Percentiles rank a stretch among this genome's conserved stretches.
Evolutionary conservation across 257 asterid species (phyloP).

Genomic region (Capsicum chinense): DNA sequence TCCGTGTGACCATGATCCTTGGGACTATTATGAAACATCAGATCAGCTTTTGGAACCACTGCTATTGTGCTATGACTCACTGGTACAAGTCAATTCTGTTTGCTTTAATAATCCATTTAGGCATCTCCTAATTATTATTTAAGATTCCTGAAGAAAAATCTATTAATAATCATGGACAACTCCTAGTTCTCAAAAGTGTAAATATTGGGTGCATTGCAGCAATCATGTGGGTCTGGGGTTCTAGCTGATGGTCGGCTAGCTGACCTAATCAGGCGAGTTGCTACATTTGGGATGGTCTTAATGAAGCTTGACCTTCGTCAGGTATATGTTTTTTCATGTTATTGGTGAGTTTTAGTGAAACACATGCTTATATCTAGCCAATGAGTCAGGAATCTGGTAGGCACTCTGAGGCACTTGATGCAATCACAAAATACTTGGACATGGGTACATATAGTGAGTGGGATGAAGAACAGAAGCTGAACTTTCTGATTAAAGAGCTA

Average conservation of each 20-base stretch:
- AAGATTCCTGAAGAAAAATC: neutral
- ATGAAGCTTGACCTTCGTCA: slow-evolving; percentile 99
- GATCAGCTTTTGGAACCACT: slow-evolving; percentile 89
- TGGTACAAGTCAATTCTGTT: slow-evolving; percentile 53
- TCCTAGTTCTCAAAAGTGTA: neutral
- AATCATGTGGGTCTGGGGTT: slow-evolving; percentile 85
- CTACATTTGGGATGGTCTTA: slow-evolving; percentile 88
- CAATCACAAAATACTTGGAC: slow-evolving; percentile 82
- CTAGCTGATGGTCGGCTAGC: slow-evolving; percentile 92
- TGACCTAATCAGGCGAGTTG: slow-evolving; percentile 90
- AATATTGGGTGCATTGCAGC: slow-evolving; percentile 51
- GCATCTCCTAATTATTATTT: neutral
- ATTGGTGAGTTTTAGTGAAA: neutral
- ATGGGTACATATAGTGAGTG: slow-evolving; percentile 95
- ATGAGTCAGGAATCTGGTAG: slow-evolving; percentile 84
- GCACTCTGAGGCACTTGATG: slow-evolving; percentile 92
- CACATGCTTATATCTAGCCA: slow-evolving; percentile 30
- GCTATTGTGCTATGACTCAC: slow-evolving; percentile 80
- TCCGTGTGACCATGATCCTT: slow-evolving; percentile 80
- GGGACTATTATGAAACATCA: slow-evolving; percentile 88
- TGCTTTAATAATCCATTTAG: neutral
- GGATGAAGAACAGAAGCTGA: slow-evolving; percentile 88
- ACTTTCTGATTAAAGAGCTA: slow-evolving; percentile 81
- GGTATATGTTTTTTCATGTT: slow-evolving; percentile 47
- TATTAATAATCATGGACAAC: neutral